Evolutionary conservation across 2,329 filamentous ascomycete species (phyloP).

Genomic region (Elsinoe australis): DNA sequence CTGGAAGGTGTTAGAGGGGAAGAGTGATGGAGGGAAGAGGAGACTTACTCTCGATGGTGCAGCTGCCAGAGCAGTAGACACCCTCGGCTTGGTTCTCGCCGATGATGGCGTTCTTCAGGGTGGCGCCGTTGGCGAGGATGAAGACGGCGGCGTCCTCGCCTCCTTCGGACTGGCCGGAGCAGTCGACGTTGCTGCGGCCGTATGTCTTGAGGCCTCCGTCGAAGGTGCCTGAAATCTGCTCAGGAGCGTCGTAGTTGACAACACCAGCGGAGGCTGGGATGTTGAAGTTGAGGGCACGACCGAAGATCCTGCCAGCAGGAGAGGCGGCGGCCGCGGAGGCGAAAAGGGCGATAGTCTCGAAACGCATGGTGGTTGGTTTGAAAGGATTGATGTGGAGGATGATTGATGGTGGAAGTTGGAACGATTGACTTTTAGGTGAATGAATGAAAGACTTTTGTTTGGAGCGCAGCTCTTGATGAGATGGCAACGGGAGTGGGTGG

Average conservation of each 20-base stretch:
- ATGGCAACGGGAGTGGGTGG: neutral
- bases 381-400: neutral
- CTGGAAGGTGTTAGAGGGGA: conserved; percentile 23
- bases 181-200: conserved; percentile 35
- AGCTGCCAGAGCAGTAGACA: conserved; percentile 45
- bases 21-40: neutral
- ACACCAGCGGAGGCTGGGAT: conserved; percentile 21
- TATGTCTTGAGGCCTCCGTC: conserved; percentile 42
- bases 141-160: conserved; percentile 40
- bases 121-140: conserved; percentile 45
- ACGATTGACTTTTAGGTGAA: conserved; percentile 1
- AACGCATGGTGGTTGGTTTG: conserved; percentile 17
- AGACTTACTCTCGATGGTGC: conserved; percentile 35
- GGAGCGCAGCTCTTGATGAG: conserved; percentile 17
- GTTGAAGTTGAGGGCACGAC: conserved; percentile 19
- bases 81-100: conserved; percentile 45
- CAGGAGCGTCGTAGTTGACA: conserved; percentile 19
- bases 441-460: conserved; percentile 7
- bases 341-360: conserved; percentile 11
- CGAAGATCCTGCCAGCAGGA: neutral
- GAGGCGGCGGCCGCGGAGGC: conserved; percentile 13
- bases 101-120: conserved; percentile 48
- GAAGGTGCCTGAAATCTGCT: conserved; percentile 27
- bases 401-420: conserved; percentile 1
- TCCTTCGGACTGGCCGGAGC: conserved; percentile 30